Evolutionary conservation across 495 filamentous ascomycete species (phyloP).

Genomic region (Penicillium verhagenii): DNA sequence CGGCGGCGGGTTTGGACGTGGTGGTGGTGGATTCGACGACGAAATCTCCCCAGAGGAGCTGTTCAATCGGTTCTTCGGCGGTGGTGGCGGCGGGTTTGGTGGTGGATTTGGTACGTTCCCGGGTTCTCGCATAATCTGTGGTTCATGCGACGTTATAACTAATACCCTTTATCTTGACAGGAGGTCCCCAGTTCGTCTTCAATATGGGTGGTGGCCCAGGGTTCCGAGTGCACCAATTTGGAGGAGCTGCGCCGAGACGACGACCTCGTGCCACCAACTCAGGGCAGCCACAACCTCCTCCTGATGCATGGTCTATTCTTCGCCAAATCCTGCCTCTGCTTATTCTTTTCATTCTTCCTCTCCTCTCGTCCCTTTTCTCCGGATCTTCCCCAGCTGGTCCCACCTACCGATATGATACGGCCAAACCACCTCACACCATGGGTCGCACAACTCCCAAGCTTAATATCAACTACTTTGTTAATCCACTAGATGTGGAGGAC

Average conservation of each 20-base stretch:
- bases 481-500: conserved; percentile 71
- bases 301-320: conserved; percentile 46
- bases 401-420: conserved; percentile 65
- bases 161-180: background rate
- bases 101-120: conserved; percentile 59
- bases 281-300: conserved; percentile 44
- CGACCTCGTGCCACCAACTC: conserved; percentile 66
- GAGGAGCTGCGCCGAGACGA: conserved; percentile 62
- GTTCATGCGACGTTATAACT: background rate
- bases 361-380: conserved; percentile 78
- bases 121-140: background rate
- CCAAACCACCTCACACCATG: conserved; percentile 66
- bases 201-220: conserved; percentile 83
- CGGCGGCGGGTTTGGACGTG: conserved; percentile 54
- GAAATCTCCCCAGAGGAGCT: conserved; percentile 96
- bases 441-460: conserved; percentile 67
- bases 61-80: conserved; percentile 91
- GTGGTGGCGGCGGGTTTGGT: conserved; percentile 51
- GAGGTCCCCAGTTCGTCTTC: conserved; percentile 46
- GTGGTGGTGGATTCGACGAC: conserved; percentile 66
- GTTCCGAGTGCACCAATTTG: conserved; percentile 85
- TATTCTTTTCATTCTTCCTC: conserved; percentile 82
- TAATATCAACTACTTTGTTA: conserved; percentile 79
- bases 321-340: conserved; percentile 78
- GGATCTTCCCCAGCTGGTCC: conserved; percentile 62